Conservation (phyloP, 805 yeast genomes). For the Schizosaccharomyces japonicus region DNA sequence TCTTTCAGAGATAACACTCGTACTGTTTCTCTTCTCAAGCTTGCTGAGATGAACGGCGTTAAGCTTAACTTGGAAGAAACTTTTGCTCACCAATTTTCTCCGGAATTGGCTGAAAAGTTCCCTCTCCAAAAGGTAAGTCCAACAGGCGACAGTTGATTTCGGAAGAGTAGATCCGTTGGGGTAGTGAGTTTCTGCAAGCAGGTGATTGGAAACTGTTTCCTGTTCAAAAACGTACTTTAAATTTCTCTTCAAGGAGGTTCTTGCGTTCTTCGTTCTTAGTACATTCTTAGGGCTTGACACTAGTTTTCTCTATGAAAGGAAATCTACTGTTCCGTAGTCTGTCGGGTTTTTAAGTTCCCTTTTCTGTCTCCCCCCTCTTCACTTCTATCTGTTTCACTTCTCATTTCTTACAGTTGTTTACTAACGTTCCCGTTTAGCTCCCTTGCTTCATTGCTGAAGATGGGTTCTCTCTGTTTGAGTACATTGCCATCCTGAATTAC, state of each 20-base stretch:
- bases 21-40: background rate
- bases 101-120: conserved; percentile 72
- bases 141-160: too few species aligned
- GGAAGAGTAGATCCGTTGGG: too few species aligned
- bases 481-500: background rate
- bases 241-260: too few species aligned
- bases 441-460: background rate
- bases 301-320: too few species aligned
- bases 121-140: conserved; percentile 22
- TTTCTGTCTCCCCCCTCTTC: too few species aligned
- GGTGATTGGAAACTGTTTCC: too few species aligned
- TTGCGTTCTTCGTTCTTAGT: too few species aligned
- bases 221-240: too few species aligned
- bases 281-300: too few species aligned
- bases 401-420: background rate
- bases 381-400: background rate
- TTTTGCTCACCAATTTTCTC: background rate
- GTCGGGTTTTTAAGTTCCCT: too few species aligned
- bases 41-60: background rate
- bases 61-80: background rate
- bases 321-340: too few species aligned
- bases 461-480: background rate
- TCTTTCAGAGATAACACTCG: background rate
- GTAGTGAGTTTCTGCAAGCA: too few species aligned
- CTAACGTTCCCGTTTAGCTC: background rate